phyloP scores from a whole-genome alignment of 2,329 filamentous ascomycete genomes.

The Didymella sp. region DNA sequence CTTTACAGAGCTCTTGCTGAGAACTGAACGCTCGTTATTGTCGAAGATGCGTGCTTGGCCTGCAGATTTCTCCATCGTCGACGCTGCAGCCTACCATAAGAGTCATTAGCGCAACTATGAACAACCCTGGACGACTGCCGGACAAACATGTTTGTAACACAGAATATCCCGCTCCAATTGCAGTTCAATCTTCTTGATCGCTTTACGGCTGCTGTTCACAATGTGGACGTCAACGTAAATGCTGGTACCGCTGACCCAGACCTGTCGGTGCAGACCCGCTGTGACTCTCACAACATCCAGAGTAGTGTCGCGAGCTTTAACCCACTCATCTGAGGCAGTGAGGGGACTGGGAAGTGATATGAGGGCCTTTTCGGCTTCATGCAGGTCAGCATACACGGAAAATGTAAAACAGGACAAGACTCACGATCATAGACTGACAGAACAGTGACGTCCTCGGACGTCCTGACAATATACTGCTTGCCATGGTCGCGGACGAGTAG shows the following conservation, averaged over 20 bases:
- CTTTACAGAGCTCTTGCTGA: conserved; percentile 54
- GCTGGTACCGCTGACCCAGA: conserved; percentile 64
- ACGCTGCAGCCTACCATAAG: conserved; percentile 53
- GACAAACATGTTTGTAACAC: conserved; percentile 58
- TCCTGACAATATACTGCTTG: conserved; percentile 58
- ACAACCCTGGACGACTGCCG: neutral
- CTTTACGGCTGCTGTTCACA: conserved; percentile 58
- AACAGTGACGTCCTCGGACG: conserved; percentile 58
- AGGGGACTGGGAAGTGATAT: conserved; percentile 61
- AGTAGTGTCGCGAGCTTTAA: conserved; percentile 49
- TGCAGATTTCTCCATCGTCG: conserved; percentile 58
- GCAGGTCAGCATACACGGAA: conserved; percentile 15
- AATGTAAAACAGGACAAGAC: conserved; percentile 21
- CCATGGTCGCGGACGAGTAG: conserved; percentile 57
- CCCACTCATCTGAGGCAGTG: conserved; percentile 58
- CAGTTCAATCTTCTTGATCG: conserved; percentile 59
- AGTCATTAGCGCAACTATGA: conserved; percentile 27
- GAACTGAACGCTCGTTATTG: conserved; percentile 57
- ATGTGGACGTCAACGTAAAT: conserved; percentile 63
- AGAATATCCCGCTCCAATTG: conserved; percentile 60
- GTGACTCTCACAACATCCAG: conserved; percentile 58
- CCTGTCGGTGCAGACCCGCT: conserved; percentile 63
- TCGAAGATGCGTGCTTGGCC: conserved; percentile 61
- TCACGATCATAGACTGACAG: conserved; percentile 62
- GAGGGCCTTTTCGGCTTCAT: conserved; percentile 60